Percentiles rank a stretch among this genome's conserved stretches.
These are phyloP conservation scores for Scopulariopsis brevicaulis DNA, from an alignment of 2,329 filamentous ascomycete genomes.

Conservation along the genomic window DNA sequence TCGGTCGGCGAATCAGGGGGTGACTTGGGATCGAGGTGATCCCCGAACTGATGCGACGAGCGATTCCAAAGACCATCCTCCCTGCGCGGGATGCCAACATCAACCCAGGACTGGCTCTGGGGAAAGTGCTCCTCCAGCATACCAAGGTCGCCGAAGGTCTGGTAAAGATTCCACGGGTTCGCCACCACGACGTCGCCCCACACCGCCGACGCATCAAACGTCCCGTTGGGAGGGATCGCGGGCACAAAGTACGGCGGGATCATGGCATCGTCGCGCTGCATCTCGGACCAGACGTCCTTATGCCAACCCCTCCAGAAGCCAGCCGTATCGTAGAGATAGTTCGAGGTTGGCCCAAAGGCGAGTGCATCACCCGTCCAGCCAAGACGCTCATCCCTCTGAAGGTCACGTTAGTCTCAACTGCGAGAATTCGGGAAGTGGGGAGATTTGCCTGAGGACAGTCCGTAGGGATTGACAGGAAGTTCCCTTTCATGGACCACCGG, in stretches of 20 bases:
- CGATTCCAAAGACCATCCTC: slow-evolving; percentile 26
- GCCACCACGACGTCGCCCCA: slow-evolving; percentile 32
- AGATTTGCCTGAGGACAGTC: slow-evolving; percentile 37
- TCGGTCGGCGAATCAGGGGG: slow-evolving; percentile 24
- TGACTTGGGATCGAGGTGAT: slow-evolving; percentile 36
- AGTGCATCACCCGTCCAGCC: slow-evolving; percentile 41
- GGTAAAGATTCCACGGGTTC: slow-evolving; percentile 27
- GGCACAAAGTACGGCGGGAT: slow-evolving; percentile 12
- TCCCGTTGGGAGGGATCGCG: slow-evolving; percentile 13
- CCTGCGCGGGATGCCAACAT: slow-evolving; percentile 18
- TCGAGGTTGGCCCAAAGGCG: slow-evolving; percentile 36
- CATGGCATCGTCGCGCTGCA: slow-evolving; percentile 14
- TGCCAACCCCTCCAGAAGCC: slow-evolving; percentile 39
- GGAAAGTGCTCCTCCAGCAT: slow-evolving; percentile 25
- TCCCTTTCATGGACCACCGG: slow-evolving; percentile 44
- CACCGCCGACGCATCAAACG: slow-evolving; percentile 13
- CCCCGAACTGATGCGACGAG: slow-evolving; percentile 24
- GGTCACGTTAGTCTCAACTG: too few species aligned
- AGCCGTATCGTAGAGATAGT: slow-evolving; percentile 39
- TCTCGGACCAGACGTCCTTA: slow-evolving; percentile 26
- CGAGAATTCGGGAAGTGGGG: too few species aligned
- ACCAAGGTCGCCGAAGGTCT: slow-evolving; percentile 21
- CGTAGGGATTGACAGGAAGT: slow-evolving; percentile 45
- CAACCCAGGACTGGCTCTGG: slow-evolving; percentile 26
- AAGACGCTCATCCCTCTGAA: slow-evolving; percentile 33